Conservation (phyloP, 192 early-diverging fungal genomes). For the Rhizoclosmatium globosum region DNA sequence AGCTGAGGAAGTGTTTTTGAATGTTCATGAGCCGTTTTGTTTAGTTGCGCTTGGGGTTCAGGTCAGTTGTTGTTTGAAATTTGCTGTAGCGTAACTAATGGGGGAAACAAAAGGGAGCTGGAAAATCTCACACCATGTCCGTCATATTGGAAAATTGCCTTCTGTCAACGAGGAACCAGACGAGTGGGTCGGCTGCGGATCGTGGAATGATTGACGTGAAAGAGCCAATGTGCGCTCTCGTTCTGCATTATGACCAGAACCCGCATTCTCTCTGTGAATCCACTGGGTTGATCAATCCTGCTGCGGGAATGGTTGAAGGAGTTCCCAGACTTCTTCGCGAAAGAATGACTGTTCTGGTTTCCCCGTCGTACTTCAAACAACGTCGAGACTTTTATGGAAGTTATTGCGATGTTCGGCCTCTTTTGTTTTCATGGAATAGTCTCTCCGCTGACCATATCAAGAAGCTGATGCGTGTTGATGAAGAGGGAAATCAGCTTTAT, state of each 20-base stretch:
- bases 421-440: constrained; percentile 42
- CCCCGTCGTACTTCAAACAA: constrained; percentile 41
- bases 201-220: not conserved
- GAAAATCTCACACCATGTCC: constrained; percentile 46
- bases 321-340: not conserved
- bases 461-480: constrained; percentile 42
- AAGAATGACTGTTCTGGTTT: constrained; percentile 43
- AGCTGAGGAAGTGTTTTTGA: constrained; percentile 34
- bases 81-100: too few species aligned
- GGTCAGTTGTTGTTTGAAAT: not conserved
- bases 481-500: constrained; percentile 46
- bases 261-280: constrained; percentile 16
- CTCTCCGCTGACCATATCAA: constrained; percentile 44
- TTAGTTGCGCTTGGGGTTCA: constrained; percentile 44
- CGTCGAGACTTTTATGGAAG: constrained; percentile 31
- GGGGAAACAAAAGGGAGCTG: constrained; percentile 10
- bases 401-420: constrained; percentile 42
- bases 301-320: not conserved
- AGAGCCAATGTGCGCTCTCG: constrained; percentile 25
- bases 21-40: constrained; percentile 47
- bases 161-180: constrained; percentile 4
- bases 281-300: constrained; percentile 8
- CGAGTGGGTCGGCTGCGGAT: not conserved
- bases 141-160: constrained; percentile 43
- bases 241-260: constrained; percentile 27